Evolutionary conservation across 768 basidiomycete species (phyloP), one percentile per base, ranked within the genome.

Genomic region (Phlebiopsis flavidoalba): DNA sequence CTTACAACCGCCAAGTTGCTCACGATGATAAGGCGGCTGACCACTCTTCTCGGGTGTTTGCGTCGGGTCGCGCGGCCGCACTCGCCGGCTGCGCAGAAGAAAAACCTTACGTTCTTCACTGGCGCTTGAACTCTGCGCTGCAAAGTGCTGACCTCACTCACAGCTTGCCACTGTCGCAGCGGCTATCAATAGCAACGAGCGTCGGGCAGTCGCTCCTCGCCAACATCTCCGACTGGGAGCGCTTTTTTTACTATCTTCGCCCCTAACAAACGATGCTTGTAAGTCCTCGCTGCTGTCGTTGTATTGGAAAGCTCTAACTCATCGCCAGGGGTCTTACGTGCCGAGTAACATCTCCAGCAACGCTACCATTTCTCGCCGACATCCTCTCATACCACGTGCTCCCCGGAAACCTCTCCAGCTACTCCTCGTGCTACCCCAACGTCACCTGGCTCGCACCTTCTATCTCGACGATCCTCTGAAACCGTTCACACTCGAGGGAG

Each of bases 401-500:
- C 7, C 65, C 76, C 52, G 84, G 84, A 19, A 75, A 83, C 60
- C 79, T 84, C 68, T 58, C 73, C 48, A 75, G 78, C 5, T 61
- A 72, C 12, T 73, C 78, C 17, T 71, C 73, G 10, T 69, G 72
- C 15, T 80, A 73, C 59, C 86, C 88, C 1, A 83, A 81, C 64
- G 76, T 78, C 63, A 88, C 87, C 71, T 91, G 55, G 86, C 84
- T 1, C 80, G 85, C 40, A 86, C 88, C 0, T 72, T 86, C n/a
- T 76, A 89, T 45, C n/a, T n/a, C 80, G 77, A 80, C 40, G 66
- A 79, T 0, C 60, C 40, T 3, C 8, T 43, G 12, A 74, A 0
- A 68, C 79, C 31, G 82, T 86, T 8, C 69, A 66, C n/a, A n/a
- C 79, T 90, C 0, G 86, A 87, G 64, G 88, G 81, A 4, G 79